These are phyloP conservation scores for Emergomyces orientalis DNA, from an alignment of 2,329 filamentous ascomycete genomes.

Conservation along the genomic window DNA sequence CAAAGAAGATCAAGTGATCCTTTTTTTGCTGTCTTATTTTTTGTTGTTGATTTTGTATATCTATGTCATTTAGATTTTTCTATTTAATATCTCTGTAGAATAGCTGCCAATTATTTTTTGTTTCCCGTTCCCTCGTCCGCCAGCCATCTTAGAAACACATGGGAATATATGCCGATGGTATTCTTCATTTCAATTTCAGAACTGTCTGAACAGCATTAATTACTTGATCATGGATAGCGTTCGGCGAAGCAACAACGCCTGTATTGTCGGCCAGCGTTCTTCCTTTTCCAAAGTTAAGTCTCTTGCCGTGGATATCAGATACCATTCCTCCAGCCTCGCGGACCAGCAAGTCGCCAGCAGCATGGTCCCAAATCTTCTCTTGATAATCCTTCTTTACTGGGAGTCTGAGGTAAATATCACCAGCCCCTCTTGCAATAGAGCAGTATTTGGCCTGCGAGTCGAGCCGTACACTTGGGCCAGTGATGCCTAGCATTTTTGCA, in stretches of 20 bases:
- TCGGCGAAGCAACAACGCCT: constrained; percentile 83
- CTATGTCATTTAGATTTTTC: not conserved
- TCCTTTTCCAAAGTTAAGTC: constrained; percentile 76
- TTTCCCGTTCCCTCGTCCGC: not conserved
- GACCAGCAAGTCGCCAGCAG: constrained; percentile 87
- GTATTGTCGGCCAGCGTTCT: constrained; percentile 83
- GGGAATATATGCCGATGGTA: not conserved
- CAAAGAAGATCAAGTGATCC: constrained; percentile 84
- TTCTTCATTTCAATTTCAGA: constrained; percentile 42
- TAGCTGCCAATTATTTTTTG: constrained; percentile 17
- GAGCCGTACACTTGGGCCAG: constrained; percentile 81
- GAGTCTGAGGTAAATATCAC: constrained; percentile 86
- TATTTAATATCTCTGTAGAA: constrained; percentile 9
- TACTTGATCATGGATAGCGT: constrained; percentile 63
- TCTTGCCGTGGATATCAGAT: constrained; percentile 76
- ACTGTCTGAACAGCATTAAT: constrained; percentile 76
- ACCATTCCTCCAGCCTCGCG: constrained; percentile 88
- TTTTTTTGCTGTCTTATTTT: not conserved
- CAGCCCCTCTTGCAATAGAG: constrained; percentile 84
- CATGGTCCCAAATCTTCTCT: constrained; percentile 99
- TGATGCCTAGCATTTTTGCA: constrained; percentile 76
- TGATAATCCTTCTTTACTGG: constrained; percentile 80
- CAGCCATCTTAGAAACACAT: not conserved
- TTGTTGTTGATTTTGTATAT: constrained; percentile 10
- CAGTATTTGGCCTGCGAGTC: constrained; percentile 98